These are phyloP conservation scores for Hordeum marinum DNA, from an alignment of 176 grass and related monocot genomes.

Conservation along the genomic window DNA sequence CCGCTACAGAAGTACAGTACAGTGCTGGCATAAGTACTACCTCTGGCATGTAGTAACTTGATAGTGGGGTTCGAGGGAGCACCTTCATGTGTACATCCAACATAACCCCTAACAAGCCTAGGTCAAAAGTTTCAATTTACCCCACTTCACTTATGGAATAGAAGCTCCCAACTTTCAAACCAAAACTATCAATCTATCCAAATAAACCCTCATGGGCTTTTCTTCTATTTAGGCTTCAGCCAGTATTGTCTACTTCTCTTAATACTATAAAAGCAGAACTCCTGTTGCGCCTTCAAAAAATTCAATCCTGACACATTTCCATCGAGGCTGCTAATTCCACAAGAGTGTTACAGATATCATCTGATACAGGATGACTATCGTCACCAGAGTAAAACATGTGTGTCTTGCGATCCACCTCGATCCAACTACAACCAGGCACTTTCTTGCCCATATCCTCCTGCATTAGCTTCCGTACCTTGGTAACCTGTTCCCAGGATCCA, in stretches of 20 bases:
- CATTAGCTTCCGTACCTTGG: conserved; percentile 45
- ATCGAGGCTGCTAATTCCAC: conserved; percentile 49
- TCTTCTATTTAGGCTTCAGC: not conserved
- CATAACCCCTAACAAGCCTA: not conserved
- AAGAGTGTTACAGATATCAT: conserved; percentile 64
- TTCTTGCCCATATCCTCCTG: conserved; percentile 56
- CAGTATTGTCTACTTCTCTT: not conserved
- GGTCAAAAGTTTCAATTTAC: conserved; percentile 9
- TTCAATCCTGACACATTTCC: conserved; percentile 39
- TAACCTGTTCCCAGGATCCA: conserved; percentile 73
- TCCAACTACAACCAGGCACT: conserved; percentile 71
- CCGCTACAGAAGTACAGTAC: not conserved
- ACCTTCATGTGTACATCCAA: not conserved
- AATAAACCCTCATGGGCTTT: not conserved
- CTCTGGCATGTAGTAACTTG: conserved; percentile 4
- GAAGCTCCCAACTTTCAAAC: not conserved
- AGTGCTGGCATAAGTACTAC: not conserved
- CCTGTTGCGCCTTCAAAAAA: not conserved
- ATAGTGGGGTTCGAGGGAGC: not conserved
- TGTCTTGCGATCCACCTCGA: conserved; percentile 57
- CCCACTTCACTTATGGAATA: conserved; percentile 5
- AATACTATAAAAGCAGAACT: not conserved
- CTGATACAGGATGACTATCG: conserved; percentile 42
- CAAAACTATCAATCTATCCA: not conserved
- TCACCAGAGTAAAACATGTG: conserved; percentile 70